A percentile compares a stretch with the other conserved stretches of the same genome.
Evolutionary conservation across 2,329 filamentous ascomycete species (phyloP).

Genomic region (Iodosphaeria phyllophila): DNA sequence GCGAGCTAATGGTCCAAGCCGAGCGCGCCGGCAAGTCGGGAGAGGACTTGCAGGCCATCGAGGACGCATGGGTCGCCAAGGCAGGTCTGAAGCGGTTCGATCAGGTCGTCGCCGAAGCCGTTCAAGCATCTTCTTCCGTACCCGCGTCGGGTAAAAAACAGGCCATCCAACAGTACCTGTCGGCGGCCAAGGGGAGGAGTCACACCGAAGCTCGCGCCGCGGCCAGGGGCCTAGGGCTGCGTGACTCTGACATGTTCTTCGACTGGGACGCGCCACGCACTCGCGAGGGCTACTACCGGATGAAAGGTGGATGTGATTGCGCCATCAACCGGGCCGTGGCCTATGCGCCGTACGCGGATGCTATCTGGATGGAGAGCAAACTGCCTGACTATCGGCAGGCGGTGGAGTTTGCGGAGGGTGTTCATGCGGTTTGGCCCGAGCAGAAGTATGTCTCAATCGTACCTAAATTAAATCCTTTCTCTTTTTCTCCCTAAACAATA

Average conservation of each 20-base stretch:
- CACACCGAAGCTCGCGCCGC: slow-evolving; percentile 66
- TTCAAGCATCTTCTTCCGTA: slow-evolving; percentile 48
- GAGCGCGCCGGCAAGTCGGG: slow-evolving; percentile 70
- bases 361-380: slow-evolving; percentile 99
- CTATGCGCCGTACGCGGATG: slow-evolving; percentile 82
- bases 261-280: slow-evolving; percentile 92
- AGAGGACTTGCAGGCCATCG: slow-evolving; percentile 67
- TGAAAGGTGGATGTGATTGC: slow-evolving; percentile 79
- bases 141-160: slow-evolving; percentile 53
- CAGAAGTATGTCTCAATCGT: slow-evolving; percentile 52
- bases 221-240: slow-evolving; percentile 55
- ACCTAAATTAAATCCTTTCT: slow-evolving; percentile 1
- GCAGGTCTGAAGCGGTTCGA: slow-evolving; percentile 77
- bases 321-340: slow-evolving; percentile 80
- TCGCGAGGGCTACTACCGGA: slow-evolving; percentile 85
- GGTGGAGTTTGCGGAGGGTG: slow-evolving; percentile 79
- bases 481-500: slow-evolving; percentile 1
- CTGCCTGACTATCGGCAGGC: slow-evolving; percentile 83
- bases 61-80: slow-evolving; percentile 69
- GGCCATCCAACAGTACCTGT: slow-evolving; percentile 47
- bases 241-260: slow-evolving; percentile 71
- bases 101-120: slow-evolving; percentile 70
- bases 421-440: slow-evolving; percentile 88
- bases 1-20: slow-evolving; percentile 78
- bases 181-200: slow-evolving; percentile 61